Evolutionary conservation across 2,329 filamentous ascomycete genomes (phyloP).

Genomic region (Fusarium albosuccineum): DNA sequence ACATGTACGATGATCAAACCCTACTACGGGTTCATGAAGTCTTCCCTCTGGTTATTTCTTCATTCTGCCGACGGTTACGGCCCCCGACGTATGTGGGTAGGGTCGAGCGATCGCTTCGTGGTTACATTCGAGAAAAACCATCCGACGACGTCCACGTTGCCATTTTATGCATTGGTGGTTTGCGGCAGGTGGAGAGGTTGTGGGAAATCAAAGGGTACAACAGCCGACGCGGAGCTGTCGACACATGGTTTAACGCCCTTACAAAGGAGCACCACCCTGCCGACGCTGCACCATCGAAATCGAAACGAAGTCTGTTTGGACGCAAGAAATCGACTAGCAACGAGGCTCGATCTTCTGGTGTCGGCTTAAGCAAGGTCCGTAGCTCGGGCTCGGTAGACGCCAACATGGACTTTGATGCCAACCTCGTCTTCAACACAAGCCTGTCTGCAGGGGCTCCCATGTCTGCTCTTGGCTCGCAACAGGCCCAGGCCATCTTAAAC

Average conservation of each 20-base stretch:
- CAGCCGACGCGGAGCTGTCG: constrained; percentile 68
- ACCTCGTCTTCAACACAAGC: constrained; percentile 69
- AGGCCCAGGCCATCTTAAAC: constrained; percentile 63
- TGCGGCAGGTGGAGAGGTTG: constrained; percentile 72
- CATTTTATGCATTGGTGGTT: constrained; percentile 70
- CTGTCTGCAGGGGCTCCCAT: constrained; percentile 73
- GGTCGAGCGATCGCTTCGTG: constrained; percentile 72
- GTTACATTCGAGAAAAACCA: constrained; percentile 73
- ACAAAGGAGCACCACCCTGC: constrained; percentile 55
- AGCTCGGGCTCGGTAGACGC: constrained; percentile 51
- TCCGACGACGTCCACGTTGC: constrained; percentile 73
- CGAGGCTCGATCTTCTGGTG: constrained; percentile 46
- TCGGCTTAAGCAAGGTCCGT: constrained; percentile 41
- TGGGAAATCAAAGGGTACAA: constrained; percentile 78
- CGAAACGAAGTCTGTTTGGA: constrained; percentile 66
- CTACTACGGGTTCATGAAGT: constrained; percentile 73
- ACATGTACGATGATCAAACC: constrained; percentile 74
- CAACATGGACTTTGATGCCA: constrained; percentile 50
- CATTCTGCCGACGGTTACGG: constrained; percentile 72
- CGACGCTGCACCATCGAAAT: constrained; percentile 59
- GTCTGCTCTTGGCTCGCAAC: constrained; percentile 64
- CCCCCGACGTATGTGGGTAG: constrained; percentile 75
- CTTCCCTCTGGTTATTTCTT: constrained; percentile 74
- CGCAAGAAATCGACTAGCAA: constrained; percentile 67
- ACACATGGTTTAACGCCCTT: constrained; percentile 69